Percentiles rank a stretch among this genome's conserved stretches.
Evolutionary conservation across 1,139 yeast genomes (phyloP).

Genomic region (Yamadazyma sp.): DNA sequence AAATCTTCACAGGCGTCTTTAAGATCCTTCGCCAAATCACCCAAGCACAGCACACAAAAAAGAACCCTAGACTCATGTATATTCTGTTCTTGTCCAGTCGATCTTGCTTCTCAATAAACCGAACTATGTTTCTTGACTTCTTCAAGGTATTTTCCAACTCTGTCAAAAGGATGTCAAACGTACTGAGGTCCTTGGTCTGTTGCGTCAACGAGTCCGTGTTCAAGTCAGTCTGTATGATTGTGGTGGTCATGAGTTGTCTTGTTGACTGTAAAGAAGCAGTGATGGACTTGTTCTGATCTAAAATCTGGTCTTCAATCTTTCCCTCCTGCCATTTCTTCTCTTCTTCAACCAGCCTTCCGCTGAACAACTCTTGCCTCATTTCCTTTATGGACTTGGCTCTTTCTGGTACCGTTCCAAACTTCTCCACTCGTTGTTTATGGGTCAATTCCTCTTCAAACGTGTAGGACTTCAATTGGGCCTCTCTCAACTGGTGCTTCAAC

Average conservation of each 20-base stretch:
- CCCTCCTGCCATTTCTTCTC: slow-evolving; percentile 15
- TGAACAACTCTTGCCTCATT: slow-evolving; percentile 15
- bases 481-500: slow-evolving; percentile 24
- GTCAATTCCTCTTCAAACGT: slow-evolving; percentile 24
- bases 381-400: slow-evolving; percentile 14
- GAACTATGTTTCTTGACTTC: slow-evolving; percentile 57
- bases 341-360: slow-evolving; percentile 16
- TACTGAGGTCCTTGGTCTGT: slow-evolving; percentile 54
- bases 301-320: slow-evolving; percentile 33
- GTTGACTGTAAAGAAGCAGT: slow-evolving; percentile 54
- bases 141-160: slow-evolving; percentile 55
- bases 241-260: slow-evolving; percentile 52
- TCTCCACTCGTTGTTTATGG: slow-evolving; percentile 29
- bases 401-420: slow-evolving; percentile 18
- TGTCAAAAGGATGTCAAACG: slow-evolving; percentile 53
- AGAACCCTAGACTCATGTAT: slow-evolving; percentile 57
- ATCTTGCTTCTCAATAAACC: slow-evolving; percentile 68
- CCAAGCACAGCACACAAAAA: slow-evolving; percentile 58
- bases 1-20: slow-evolving; percentile 52
- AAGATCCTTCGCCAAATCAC: slow-evolving; percentile 65
- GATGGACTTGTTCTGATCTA: slow-evolving; percentile 52
- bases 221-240: slow-evolving; percentile 60
- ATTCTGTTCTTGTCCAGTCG: slow-evolving; percentile 60
- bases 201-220: slow-evolving; percentile 61
- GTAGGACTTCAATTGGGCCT: slow-evolving; percentile 27